These are phyloP conservation scores for Aspergillus panamensis DNA, from an alignment of 495 filamentous ascomycete species.

Conservation along the genomic window DNA sequence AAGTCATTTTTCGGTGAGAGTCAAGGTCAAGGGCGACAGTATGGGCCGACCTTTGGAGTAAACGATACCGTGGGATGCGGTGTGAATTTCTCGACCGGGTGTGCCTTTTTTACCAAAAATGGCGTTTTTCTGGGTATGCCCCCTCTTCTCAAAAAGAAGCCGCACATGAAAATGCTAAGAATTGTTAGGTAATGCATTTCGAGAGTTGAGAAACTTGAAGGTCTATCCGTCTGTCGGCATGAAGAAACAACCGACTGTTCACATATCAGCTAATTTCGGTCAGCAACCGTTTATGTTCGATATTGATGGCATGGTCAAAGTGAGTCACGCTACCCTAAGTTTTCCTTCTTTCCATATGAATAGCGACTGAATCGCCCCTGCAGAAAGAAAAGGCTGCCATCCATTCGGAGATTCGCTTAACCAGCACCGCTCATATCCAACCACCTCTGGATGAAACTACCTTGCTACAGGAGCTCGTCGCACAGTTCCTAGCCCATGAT, in stretches of 20 bases:
- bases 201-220: conserved; percentile 64
- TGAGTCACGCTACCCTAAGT: conserved; percentile 27
- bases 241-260: conserved; percentile 76
- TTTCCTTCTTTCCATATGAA: background rate
- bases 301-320: conserved; percentile 84
- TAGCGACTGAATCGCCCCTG: conserved; percentile 18
- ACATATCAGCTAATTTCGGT: conserved; percentile 87
- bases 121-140: conserved; percentile 69
- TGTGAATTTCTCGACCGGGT: conserved; percentile 84
- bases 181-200: conserved; percentile 69
- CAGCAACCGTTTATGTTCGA: conserved; percentile 86
- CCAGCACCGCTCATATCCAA: conserved; percentile 54
- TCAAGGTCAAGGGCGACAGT: conserved; percentile 68
- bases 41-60: conserved; percentile 67
- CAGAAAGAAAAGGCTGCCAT: conserved; percentile 63
- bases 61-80: conserved; percentile 90
- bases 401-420: conserved; percentile 50
- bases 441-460: conserved; percentile 68
- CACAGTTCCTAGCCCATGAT: conserved; percentile 91
- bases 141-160: background rate
- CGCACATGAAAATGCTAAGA: conserved; percentile 1
- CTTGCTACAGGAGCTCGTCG: conserved; percentile 76
- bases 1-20: conserved; percentile 69
- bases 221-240: conserved; percentile 90
- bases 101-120: conserved; percentile 94